Base-by-base conservation (phyloP, 805 yeast species). In the Candida sanyiensis region DNA sequence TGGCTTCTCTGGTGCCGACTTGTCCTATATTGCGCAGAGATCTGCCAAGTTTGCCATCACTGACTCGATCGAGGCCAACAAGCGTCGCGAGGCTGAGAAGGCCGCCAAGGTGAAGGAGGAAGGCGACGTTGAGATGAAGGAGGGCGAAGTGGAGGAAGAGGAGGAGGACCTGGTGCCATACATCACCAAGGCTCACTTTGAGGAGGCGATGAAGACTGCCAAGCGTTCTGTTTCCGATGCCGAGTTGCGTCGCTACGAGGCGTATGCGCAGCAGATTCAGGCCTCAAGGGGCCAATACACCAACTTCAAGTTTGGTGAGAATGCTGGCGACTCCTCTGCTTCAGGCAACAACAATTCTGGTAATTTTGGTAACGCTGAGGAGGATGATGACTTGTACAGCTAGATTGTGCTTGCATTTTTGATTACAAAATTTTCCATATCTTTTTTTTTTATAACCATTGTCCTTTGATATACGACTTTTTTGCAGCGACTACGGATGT, bases 151-250 rank as follows among this genome's bases (percentile, higher is more conserved):
- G 56, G 61, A 66, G 50, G 86, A 74, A 45, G 86, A 77, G 63
- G 44, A 77, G 54, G 88, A 80, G 58, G 98, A 93, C 62, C 87
- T 95, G 22, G 99, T 93, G 51, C 98, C 99, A 57, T 93, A 65
- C 63, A 90, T 93, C 56, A 85, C 96, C 22, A 84, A 83, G 59
- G 82, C 81, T 37, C 99, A 93, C 63, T 88, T 93, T 56, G 96
- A 93, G 66, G 97, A 93, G 72, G 99, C 99, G 33, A 93, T 93
- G 99, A 89, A 90, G 80, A 88, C 97, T 2, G 99, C 98, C 38
- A 83, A 88, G 66, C 84, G 97, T 56, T 89, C 97, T 40, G 99
- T 93, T 35, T 81, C 94, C 28, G 97, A 94, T 58, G 85, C 96
- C 27, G 98, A 93, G 67, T 75, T 93, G 58, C 93, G 99, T 68